A percentile compares a stretch with the other conserved stretches of the same genome.
phyloP scores from a whole-genome alignment of 2,329 filamentous ascomycete genomes.

The Talaromyces rugulosus region DNA sequence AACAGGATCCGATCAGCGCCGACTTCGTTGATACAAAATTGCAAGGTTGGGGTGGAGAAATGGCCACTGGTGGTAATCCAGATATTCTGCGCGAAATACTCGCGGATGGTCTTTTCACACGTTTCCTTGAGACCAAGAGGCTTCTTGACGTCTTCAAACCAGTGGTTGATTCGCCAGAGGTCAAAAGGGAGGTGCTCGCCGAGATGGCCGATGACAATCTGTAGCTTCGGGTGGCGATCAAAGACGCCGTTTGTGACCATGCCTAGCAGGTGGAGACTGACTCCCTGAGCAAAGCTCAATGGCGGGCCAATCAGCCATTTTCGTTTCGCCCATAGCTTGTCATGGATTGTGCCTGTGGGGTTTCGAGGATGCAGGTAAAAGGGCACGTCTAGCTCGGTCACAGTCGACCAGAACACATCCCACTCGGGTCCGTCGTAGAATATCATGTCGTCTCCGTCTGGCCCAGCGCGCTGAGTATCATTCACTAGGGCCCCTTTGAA shows the following conservation, averaged over 20 bases:
- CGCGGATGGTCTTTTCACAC: constrained; percentile 19
- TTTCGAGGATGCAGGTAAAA: constrained; percentile 24
- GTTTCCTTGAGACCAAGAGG: constrained; percentile 24
- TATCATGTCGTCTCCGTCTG: constrained; percentile 52
- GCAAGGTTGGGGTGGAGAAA: constrained; percentile 25
- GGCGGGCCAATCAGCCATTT: constrained; percentile 23
- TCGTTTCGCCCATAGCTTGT: constrained; percentile 21
- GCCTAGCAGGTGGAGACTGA: constrained; percentile 22
- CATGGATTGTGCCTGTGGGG: constrained; percentile 37
- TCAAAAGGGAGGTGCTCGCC: constrained; percentile 22
- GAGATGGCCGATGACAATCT: constrained; percentile 24
- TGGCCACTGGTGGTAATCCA: constrained; percentile 28
- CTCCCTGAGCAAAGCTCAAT: constrained; percentile 22
- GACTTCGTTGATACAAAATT: constrained; percentile 24
- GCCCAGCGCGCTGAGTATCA: constrained; percentile 52
- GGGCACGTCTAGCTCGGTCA: constrained; percentile 20
- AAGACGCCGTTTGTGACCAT: constrained; percentile 25
- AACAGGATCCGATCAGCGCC: constrained; percentile 26
- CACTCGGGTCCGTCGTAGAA: constrained; percentile 57
- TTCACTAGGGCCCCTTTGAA: constrained; percentile 58
- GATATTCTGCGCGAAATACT: constrained; percentile 21
- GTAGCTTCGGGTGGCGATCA: constrained; percentile 21
- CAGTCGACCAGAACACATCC: constrained; percentile 30
- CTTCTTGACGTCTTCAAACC: constrained; percentile 24
- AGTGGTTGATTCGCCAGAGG: constrained; percentile 25